These are phyloP conservation scores for Vigna reflexopilosa DNA, from an alignment of 306 rosid species.

Conservation along the genomic window DNA sequence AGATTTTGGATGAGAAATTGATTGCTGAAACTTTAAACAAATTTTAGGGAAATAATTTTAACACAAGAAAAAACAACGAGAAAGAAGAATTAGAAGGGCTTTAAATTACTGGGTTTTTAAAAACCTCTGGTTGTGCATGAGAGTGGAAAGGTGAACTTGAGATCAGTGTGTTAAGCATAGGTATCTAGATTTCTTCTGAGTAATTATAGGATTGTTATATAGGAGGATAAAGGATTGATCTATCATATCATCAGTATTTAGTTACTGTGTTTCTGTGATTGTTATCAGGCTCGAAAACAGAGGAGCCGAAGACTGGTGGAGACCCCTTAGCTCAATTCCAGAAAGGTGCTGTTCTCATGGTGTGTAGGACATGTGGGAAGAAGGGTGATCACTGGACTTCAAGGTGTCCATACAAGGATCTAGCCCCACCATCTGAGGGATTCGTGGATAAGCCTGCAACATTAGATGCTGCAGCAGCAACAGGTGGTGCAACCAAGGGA, in stretches of 20 bases:
- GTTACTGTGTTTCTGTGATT: neutral
- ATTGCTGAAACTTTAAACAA: neutral
- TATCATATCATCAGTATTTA: neutral
- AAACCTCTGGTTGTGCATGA: neutral
- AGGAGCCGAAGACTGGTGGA: slow-evolving; percentile 72
- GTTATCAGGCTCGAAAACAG: slow-evolving; percentile 72
- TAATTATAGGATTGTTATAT: neutral
- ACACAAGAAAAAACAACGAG: neutral
- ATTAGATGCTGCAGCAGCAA: slow-evolving; percentile 54
- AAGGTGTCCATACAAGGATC: slow-evolving; percentile 95
- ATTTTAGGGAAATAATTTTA: neutral
- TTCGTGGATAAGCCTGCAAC: slow-evolving; percentile 67
- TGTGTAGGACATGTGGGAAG: slow-evolving; percentile 92
- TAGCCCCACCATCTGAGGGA: slow-evolving; percentile 63
- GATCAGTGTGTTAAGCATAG: neutral
- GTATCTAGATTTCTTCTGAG: neutral
- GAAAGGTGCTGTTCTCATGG: slow-evolving; percentile 88
- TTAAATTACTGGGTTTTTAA: neutral
- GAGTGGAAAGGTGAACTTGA: neutral
- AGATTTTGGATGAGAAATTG: neutral
- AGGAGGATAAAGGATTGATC: slow-evolving; percentile 14
- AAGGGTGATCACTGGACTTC: slow-evolving; percentile 99
- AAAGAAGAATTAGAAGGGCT: too few species aligned
- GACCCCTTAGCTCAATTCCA: slow-evolving; percentile 63
- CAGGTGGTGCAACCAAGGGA: slow-evolving; percentile 62